These are phyloP conservation scores for Paramyrothecium roridum DNA, from an alignment of 2,329 filamentous ascomycete genomes.

Conservation along the genomic window DNA sequence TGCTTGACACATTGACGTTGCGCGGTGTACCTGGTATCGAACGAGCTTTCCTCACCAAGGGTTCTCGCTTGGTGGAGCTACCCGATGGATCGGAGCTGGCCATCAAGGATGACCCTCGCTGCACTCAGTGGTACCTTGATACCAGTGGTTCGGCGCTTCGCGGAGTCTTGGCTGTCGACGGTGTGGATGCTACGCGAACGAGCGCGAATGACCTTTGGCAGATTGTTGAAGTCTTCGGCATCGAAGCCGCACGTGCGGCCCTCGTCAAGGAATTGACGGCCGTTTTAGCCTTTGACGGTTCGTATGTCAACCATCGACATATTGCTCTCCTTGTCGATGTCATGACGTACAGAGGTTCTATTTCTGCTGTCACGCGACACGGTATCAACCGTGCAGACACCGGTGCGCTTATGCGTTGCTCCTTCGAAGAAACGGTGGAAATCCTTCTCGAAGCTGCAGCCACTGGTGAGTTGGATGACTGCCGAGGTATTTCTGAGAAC, in stretches of 20 bases:
- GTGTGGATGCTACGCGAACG: conserved; percentile 81
- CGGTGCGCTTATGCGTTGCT: conserved; percentile 97
- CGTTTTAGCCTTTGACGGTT: conserved; percentile 97
- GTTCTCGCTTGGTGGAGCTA: conserved; percentile 63
- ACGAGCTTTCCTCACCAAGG: conserved; percentile 88
- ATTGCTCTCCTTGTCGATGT: conserved; percentile 93
- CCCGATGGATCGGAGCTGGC: conserved; percentile 71
- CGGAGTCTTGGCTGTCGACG: conserved; percentile 79
- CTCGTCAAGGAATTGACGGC: conserved; percentile 85
- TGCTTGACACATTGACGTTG: conserved; percentile 86
- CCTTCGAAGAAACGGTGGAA: conserved; percentile 98
- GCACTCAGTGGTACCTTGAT: conserved; percentile 93
- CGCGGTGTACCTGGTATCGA: conserved; percentile 88
- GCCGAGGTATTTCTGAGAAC: conserved; percentile 97
- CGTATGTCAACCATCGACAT: conserved; percentile 98
- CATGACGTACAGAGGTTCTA: conserved; percentile 91
- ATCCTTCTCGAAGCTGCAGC: conserved; percentile 95
- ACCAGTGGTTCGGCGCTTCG: conserved; percentile 87
- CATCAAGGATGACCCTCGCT: conserved; percentile 69
- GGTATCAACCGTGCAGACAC: conserved; percentile 98
- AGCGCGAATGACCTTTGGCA: conserved; percentile 97
- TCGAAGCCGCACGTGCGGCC: conserved; percentile 86
- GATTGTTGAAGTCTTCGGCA: conserved; percentile 90
- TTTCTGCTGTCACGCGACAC: conserved; percentile 96
- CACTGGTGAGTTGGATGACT: conserved; percentile 93